Conservation (phyloP, 108 stramenopile species). For the Cylindrotheca closterium region DNA sequence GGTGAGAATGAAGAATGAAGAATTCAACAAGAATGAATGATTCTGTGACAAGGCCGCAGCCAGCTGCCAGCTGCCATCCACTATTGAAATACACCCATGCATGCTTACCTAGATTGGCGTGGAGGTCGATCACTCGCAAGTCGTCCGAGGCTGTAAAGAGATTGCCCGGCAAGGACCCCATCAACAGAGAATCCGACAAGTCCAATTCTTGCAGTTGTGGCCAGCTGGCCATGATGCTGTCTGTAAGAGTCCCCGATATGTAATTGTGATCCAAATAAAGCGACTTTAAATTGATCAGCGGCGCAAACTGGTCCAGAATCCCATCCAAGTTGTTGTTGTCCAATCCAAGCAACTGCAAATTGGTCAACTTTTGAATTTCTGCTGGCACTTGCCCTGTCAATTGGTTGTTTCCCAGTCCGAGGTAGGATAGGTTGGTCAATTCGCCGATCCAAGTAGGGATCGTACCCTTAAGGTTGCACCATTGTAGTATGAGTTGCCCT, state of each 20-base stretch:
- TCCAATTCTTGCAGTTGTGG: slow-evolving; percentile 14
- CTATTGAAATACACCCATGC: slow-evolving; percentile 30
- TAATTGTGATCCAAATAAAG: slow-evolving; percentile 17
- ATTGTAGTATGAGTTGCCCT: slow-evolving; percentile 14
- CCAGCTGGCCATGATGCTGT: slow-evolving; percentile 6
- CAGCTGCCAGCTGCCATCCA: slow-evolving; percentile 9
- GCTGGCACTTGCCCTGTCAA: slow-evolving; percentile 19
- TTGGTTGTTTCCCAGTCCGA: slow-evolving; percentile 20
- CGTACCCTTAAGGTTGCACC: slow-evolving; percentile 7
- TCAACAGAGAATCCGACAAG: slow-evolving; percentile 10
- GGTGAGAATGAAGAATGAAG: neutral
- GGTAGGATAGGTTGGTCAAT: slow-evolving; percentile 6
- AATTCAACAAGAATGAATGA: too few relatives aligned
- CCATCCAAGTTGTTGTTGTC: slow-evolving; percentile 10
- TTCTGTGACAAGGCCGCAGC: too few relatives aligned
- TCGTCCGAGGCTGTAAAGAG: slow-evolving; percentile 9
- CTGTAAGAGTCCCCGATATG: slow-evolving; percentile 4
- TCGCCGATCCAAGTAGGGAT: slow-evolving; percentile 21
- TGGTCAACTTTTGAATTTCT: slow-evolving; percentile 6
- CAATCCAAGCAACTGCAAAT: slow-evolving; percentile 14
- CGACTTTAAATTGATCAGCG: slow-evolving; percentile 2
- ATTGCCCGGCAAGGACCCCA: slow-evolving; percentile 12
- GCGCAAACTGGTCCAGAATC: neutral
- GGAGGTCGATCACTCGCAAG: slow-evolving; percentile 5
- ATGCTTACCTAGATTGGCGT: too few relatives aligned